Evolutionary conservation across 805 yeast species (phyloP).

Genomic region (Crinitomyces ghanaensis): DNA sequence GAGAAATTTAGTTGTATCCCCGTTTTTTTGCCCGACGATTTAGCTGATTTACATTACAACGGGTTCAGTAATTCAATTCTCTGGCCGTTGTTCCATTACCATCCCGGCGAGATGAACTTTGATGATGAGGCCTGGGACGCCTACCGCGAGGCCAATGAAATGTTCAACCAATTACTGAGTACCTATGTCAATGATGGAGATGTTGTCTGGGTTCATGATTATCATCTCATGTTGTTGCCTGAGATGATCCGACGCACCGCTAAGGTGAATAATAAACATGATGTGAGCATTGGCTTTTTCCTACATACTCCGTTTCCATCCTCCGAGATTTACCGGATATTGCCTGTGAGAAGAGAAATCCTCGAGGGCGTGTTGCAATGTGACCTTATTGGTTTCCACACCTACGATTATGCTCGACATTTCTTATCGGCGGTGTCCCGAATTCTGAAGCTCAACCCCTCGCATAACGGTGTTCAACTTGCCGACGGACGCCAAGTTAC

Average conservation of each 20-base stretch:
- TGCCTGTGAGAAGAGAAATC: constrained; percentile 91
- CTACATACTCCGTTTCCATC: constrained; percentile 98
- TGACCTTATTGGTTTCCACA: constrained; percentile 93
- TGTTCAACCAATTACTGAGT: constrained; percentile 67
- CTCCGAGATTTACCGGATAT: constrained; percentile 86
- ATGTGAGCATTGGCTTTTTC: constrained; percentile 68
- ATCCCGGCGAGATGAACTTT: constrained; percentile 97
- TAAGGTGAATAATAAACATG: constrained; percentile 34
- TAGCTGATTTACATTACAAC: constrained; percentile 93
- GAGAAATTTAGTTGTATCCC: constrained; percentile 84
- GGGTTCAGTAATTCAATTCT: constrained; percentile 90
- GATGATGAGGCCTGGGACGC: constrained; percentile 98
- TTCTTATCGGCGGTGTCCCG: constrained; percentile 82
- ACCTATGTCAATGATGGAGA: constrained; percentile 68
- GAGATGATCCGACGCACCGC: constrained; percentile 73
- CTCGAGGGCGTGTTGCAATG: constrained; percentile 86
- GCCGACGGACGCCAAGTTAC: constrained; percentile 56
- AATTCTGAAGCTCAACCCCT: constrained; percentile 67
- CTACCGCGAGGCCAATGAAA: constrained; percentile 80
- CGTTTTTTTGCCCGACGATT: constrained; percentile 71
- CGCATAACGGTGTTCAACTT: constrained; percentile 83
- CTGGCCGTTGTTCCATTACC: constrained; percentile 98
- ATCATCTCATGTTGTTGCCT: constrained; percentile 91
- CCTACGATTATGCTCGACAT: constrained; percentile 98
- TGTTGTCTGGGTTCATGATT: constrained; percentile 95